Conservation (phyloP, 2,329 filamentous ascomycete genomes). For the Aureobasidium sp. region DNA sequence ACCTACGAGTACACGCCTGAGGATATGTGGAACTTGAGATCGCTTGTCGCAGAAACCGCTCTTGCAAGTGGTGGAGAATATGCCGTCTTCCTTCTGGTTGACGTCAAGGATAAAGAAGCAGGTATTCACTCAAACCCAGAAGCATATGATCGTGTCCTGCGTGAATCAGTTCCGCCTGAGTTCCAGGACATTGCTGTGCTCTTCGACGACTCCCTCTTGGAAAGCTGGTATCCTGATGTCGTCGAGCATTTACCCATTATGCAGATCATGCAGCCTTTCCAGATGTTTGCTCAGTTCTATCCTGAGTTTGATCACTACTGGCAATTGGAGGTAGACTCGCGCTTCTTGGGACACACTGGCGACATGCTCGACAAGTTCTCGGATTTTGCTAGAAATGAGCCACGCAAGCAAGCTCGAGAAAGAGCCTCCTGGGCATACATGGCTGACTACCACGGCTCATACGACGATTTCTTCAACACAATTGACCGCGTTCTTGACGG, state of each 20-base stretch:
- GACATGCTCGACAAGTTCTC: slow-evolving; percentile 61
- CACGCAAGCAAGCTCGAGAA: slow-evolving; percentile 51
- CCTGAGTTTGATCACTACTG: slow-evolving; percentile 69
- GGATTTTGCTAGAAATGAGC: slow-evolving; percentile 46
- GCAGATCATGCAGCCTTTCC: slow-evolving; percentile 61
- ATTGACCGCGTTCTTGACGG: slow-evolving; percentile 28
- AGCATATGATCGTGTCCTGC: slow-evolving; percentile 52
- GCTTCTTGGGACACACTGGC: slow-evolving; percentile 71
- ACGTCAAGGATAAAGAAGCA: slow-evolving; percentile 44
- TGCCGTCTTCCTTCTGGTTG: slow-evolving; percentile 37
- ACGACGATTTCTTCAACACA: slow-evolving; percentile 31
- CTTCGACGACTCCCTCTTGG: slow-evolving; percentile 56
- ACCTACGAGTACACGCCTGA: slow-evolving; percentile 38
- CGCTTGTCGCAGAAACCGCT: slow-evolving; percentile 37
- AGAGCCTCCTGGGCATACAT: slow-evolving; percentile 49
- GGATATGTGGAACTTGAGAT: slow-evolving; percentile 36
- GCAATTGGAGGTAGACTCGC: slow-evolving; percentile 79
- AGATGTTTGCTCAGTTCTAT: slow-evolving; percentile 66
- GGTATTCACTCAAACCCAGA: slow-evolving; percentile 51
- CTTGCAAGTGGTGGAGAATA: slow-evolving; percentile 38
- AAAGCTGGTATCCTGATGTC: slow-evolving; percentile 40
- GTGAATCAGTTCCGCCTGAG: slow-evolving; percentile 58
- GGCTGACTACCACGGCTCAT: slow-evolving; percentile 43
- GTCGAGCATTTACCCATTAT: slow-evolving; percentile 37
- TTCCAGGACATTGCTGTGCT: slow-evolving; percentile 63